Conservation (phyloP, 345 rosid species). For the Lagerstroemia speciosa region DNA sequence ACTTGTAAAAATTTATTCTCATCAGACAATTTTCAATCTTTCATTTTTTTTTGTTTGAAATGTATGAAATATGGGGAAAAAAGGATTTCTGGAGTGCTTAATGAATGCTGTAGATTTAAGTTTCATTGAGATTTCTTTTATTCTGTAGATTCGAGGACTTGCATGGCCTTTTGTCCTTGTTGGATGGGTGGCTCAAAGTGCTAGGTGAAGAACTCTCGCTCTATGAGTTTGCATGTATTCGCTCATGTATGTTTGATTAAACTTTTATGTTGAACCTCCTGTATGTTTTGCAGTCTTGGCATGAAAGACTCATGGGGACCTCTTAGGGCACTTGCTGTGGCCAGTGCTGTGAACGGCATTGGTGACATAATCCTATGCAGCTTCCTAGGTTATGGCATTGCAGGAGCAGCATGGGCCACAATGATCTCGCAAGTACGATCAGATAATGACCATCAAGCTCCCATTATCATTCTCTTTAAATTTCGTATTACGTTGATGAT, state of each 20-base stretch:
- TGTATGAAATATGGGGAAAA: neutral
- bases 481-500: neutral
- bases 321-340: conserved; percentile 69
- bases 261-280: neutral
- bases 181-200: conserved; percentile 95
- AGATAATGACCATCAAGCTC: neutral
- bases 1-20: neutral
- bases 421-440: conserved; percentile 79
- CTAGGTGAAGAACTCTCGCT: conserved; percentile 45
- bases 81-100: neutral
- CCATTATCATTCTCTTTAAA: neutral
- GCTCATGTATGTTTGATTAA: neutral
- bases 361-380: conserved; percentile 75
- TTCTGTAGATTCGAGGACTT: conserved; percentile 67
- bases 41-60: neutral
- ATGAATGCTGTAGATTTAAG: neutral
- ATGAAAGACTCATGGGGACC: conserved; percentile 99
- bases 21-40: neutral
- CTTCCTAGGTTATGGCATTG: conserved; percentile 70
- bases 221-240: neutral
- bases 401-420: conserved; percentile 97
- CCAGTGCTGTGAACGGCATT: conserved; percentile 60
- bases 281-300: conserved; percentile 56
- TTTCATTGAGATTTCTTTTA: neutral
- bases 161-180: conserved; percentile 92